Base-by-base conservation (phyloP, 805 yeast species). In the Ogataea thermomethanolica region DNA sequence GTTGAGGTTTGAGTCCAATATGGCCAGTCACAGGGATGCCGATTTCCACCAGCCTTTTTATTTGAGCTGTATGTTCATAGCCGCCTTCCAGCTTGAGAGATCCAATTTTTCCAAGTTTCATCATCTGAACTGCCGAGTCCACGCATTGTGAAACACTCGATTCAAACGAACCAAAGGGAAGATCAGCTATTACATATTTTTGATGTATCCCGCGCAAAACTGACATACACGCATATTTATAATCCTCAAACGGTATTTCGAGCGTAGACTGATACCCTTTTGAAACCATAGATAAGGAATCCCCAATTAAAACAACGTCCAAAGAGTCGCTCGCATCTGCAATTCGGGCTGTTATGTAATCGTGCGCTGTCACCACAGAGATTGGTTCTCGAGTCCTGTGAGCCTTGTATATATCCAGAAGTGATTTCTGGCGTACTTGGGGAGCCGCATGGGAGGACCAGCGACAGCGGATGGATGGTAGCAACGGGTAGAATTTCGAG, bases 11-110 rank as follows among this genome's bases (percentile, higher is more conserved):
- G 24, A 91, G 67, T 0, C 99, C 99, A 23, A 87, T 77, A 61
- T 91, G 99, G 1, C 95, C 97, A 65, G 87, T 73, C 2, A 89
- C 89, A 0, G 97, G 95, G 8, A 91, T 80, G 1, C 98, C 98
- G 12, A 81, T 68, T 4, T 71, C 58, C 1, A 80, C 70, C 13
- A 91, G 62, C 44, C 71, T 72, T 41, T 61, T 53, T 8, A 93
- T 74, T 1, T 82, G 75, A 2, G 73, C 66, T 3, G 78, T 59
- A 40, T 72, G 73, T 41, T 76, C 80, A 28, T 56, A 63, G 0
- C 93, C 90, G 6, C 95, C 95, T 64, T 93, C 99, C 9, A 93
- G 55, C 58, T 93, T 91, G 42, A 91, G 74, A 0, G 86, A 91
- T 48, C 88, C 78, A 2, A 71, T 69, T 40, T 85, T 49, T 56